Percentiles rank a stretch among this genome's conserved stretches.
Conservation (phyloP, 441 rosid species). For the Erodium texanum region DNA sequence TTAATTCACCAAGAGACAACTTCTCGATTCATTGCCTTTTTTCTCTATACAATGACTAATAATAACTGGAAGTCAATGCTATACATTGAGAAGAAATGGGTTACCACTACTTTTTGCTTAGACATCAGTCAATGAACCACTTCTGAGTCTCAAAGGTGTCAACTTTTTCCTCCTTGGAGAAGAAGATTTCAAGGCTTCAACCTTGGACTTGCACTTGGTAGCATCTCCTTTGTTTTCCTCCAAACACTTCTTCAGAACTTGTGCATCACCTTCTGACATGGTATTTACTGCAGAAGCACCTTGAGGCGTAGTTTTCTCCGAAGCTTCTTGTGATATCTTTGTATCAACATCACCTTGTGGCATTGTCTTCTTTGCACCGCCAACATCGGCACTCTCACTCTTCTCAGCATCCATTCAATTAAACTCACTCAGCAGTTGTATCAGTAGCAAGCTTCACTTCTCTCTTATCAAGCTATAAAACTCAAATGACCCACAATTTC, state of each 20-base stretch:
- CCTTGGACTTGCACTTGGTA: slow-evolving; percentile 31
- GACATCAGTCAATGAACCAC: slow-evolving; percentile 31
- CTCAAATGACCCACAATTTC: no score
- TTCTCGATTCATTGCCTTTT: background rate
- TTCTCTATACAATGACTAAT: background rate
- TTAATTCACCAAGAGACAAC: background rate
- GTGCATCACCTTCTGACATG: slow-evolving; percentile 6
- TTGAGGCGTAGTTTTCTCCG: slow-evolving; percentile 16
- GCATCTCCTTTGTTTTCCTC: slow-evolving; percentile 30
- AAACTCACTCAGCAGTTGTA: no score
- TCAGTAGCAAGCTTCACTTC: no score
- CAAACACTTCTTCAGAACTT: slow-evolving; percentile 22
- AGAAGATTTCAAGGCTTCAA: slow-evolving; percentile 26
- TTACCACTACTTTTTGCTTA: slow-evolving; percentile 12
- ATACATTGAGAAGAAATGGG: slow-evolving; percentile 3
- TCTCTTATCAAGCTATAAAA: no score
- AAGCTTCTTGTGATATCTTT: background rate
- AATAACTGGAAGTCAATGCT: background rate
- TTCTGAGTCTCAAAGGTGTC: slow-evolving; percentile 17
- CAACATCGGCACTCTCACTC: slow-evolving; percentile 1
- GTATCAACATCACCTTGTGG: background rate
- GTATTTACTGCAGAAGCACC: slow-evolving; percentile 3
- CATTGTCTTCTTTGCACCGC: background rate
- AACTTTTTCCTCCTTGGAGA: slow-evolving; percentile 14
- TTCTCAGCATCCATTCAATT: slow-evolving; percentile 18